Conservation (phyloP, 1,284 basidiomycete species). For the Puccinia hordei region DNA sequence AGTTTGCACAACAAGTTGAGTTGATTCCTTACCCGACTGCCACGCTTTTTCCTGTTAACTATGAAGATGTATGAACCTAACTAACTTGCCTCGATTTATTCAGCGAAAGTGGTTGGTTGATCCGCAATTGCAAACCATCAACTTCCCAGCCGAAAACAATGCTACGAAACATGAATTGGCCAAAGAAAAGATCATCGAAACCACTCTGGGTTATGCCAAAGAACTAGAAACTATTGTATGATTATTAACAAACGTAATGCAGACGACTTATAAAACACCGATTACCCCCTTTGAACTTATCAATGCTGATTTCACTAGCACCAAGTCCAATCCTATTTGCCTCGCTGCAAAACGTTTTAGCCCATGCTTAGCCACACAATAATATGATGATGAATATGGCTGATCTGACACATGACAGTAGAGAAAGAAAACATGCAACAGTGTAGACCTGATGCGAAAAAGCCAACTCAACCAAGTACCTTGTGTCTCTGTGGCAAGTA, state of each 20-base stretch:
- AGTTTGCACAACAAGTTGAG: slow-evolving; percentile 70
- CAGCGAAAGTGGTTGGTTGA: slow-evolving; percentile 76
- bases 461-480: no score
- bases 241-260: slow-evolving; percentile 21
- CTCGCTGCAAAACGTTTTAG: no score
- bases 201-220: slow-evolving; percentile 74
- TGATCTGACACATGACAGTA: no score
- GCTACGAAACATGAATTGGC: slow-evolving; percentile 79
- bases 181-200: slow-evolving; percentile 74
- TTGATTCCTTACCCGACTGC: neutral
- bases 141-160: slow-evolving; percentile 68
- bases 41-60: neutral
- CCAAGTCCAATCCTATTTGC: no score
- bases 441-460: no score
- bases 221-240: slow-evolving; percentile 85
- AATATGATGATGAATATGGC: no score
- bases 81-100: neutral
- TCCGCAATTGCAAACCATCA: slow-evolving; percentile 66
- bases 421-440: no score
- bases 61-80: slow-evolving; percentile 16
- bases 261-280: neutral
- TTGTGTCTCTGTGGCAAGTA: no score
- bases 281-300: neutral
- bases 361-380: no score
- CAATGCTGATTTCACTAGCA: no score